Conservation (phyloP, 2,329 filamentous ascomycete species). For the Chrysoporthe puriensis region DNA sequence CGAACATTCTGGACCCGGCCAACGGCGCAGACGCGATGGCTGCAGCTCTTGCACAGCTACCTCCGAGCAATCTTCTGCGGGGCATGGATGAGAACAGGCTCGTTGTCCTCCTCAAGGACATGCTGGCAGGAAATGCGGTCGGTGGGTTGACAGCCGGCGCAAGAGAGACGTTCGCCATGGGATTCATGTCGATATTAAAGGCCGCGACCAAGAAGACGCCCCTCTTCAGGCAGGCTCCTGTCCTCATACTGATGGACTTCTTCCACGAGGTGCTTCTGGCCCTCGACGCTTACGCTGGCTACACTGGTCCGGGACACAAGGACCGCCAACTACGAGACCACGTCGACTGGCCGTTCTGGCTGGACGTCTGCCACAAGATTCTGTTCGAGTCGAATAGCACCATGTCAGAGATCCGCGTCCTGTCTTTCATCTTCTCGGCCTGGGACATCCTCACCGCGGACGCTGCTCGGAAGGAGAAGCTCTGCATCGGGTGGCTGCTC, state of each 20-base stretch:
- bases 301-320: slow-evolving; percentile 31
- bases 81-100: slow-evolving; percentile 89
- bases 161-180: slow-evolving; percentile 74
- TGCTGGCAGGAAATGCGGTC: slow-evolving; percentile 59
- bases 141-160: slow-evolving; percentile 43
- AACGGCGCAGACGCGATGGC: slow-evolving; percentile 67
- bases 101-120: slow-evolving; percentile 79
- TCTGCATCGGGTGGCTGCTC: slow-evolving; percentile 78
- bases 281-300: slow-evolving; percentile 52
- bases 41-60: slow-evolving; percentile 64
- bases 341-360: slow-evolving; percentile 84
- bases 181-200: slow-evolving; percentile 74
- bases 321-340: slow-evolving; percentile 41
- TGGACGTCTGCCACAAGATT: slow-evolving; percentile 78
- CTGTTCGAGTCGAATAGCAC: slow-evolving; percentile 78
- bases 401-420: slow-evolving; percentile 83
- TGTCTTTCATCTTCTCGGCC: slow-evolving; percentile 78
- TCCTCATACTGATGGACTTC: slow-evolving; percentile 90
- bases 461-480: slow-evolving; percentile 65
- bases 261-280: slow-evolving; percentile 79
- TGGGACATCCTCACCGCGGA: slow-evolving; percentile 76
- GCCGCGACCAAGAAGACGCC: slow-evolving; percentile 76
- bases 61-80: slow-evolving; percentile 68
- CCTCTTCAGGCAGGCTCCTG: slow-evolving; percentile 79
- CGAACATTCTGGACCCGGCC: slow-evolving; percentile 49